Base-by-base conservation (phyloP, 139 green algal species). In the Chlamydomonas incerta region DNA sequence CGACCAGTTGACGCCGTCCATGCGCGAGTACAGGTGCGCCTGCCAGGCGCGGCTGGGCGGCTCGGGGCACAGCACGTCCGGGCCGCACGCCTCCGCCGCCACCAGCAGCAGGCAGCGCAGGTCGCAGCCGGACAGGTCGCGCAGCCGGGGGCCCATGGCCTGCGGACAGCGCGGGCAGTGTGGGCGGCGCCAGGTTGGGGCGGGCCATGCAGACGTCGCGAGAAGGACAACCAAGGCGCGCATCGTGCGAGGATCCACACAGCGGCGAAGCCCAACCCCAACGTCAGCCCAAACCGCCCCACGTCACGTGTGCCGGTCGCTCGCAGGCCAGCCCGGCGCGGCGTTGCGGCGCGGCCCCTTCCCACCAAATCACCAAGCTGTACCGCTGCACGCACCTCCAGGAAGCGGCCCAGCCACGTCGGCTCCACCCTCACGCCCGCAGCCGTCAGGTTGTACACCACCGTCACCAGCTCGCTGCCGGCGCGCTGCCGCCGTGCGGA, bases 1-100 rank as follows among this genome's bases (percentile, higher is more conserved):
- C 21, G 77, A 46, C 77, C 77, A 83, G 41, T 83, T 74, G 41
- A 74, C 37, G 10, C 77, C 77, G 77, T 83, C 77, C 77, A 83
- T 74, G 46, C 63, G 41, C 0, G 77, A 63, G 29, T 57, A 83
- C 77, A 83, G 77, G 18, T 29, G 41, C 28, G 77, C 77, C 77
- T 74, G 77, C 77, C 77, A 83, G 17, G 21, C 77, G 34, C 17
- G 63, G 3, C 41, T 67, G 10, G 35, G 63, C 41, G 4, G 41
- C 63, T 15, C 47, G 6, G 24, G 37, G 6, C 13, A 15, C 23
- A 58, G 11, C 34, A 26, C 57, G 63, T 17, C 11, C n/a, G 26
- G 11, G 34, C 75, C 20, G 15, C 17, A 18, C 63, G 63, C 77
- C 60, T 72, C 62, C 21, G 28, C 62, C n/a, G 63, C 63, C 63